Base-by-base conservation (phyloP, 2,329 filamentous ascomycete genomes). In the Aureobasidium sp. region DNA sequence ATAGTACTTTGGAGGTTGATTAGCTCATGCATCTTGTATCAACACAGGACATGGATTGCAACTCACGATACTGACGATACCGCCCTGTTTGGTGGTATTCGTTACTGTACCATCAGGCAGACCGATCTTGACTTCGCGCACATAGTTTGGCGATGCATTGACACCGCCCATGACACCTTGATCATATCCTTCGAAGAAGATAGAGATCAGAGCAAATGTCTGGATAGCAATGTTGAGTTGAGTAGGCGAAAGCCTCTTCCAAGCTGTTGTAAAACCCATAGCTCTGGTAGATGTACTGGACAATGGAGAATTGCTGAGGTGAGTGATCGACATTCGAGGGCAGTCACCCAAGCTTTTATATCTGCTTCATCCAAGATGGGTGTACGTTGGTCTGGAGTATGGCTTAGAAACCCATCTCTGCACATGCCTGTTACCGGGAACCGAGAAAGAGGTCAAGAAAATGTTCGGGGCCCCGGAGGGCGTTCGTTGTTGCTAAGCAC, bases 111-210 rank as follows among this genome's bases (percentile, higher is more conserved):
- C 79, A 65, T 78, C 75, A 0, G 74, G 31, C 11, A 64, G 53
- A 17, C 80, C 79, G 49, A 82, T 81, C 48, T 75, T 74, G 9
- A 80, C 77, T 66, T 74, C 71, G 14, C 67, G 65, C 24, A 78
- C 72, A 67, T 76, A 79, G 53, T 70, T 67, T 1, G 75, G 75
- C 14, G 75, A 72, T 9, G 69, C 69, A 62, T 79, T 82, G 53
- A 82, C 78, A 44, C 77, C 77, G 53, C 80, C 79, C 74, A 81
- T 78, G n/a, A 82, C 79, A 57, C 80, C 80, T 66, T 82, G 80
- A 63, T 82, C 78, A 70, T 82, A 83, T 22, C 80, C 80, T 73
- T 74, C 70, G 65, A 76, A 77, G 66, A 77, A 72, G 47, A 71
- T 70, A 8, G 67, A 61, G 31, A 72, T 68, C 29, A 70, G 49